These are phyloP conservation scores for Ilex asprella DNA, from an alignment of 257 asterid genomes.

Conservation along the genomic window DNA sequence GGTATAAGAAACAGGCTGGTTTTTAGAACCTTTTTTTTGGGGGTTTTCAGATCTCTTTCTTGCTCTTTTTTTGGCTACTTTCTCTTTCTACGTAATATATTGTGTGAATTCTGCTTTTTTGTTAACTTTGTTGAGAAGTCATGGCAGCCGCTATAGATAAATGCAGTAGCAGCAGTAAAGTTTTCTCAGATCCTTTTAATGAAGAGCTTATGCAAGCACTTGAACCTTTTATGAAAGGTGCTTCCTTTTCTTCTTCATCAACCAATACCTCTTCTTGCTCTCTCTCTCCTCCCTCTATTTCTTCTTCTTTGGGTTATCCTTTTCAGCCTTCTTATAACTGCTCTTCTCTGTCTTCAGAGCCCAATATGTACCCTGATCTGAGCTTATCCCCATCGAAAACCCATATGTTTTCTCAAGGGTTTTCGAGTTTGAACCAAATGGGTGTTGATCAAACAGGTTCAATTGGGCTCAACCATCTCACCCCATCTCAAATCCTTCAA, in stretches of 20 bases:
- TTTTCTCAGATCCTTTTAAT: slow-evolving; percentile 57
- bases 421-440: slow-evolving; percentile 32
- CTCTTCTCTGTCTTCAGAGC: slow-evolving; percentile 18
- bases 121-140: slow-evolving; percentile 6
- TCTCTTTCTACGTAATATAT: neutral
- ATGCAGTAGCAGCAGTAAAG: slow-evolving; percentile 28
- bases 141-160: slow-evolving; percentile 67
- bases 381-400: slow-evolving; percentile 42
- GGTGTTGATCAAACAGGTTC: slow-evolving; percentile 40
- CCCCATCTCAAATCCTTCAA: slow-evolving; percentile 64
- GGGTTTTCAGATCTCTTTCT: no score
- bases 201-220: slow-evolving; percentile 92
- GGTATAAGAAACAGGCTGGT: slow-evolving; percentile 26
- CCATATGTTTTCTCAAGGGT: slow-evolving; percentile 50
- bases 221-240: slow-evolving; percentile 73
- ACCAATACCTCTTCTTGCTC: slow-evolving; percentile 12
- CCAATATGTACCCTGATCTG: slow-evolving; percentile 31
- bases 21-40: neutral
- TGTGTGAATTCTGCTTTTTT: neutral
- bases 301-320: slow-evolving; percentile 1
- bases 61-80: no score
- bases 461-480: slow-evolving; percentile 47
- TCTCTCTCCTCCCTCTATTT: slow-evolving; percentile 5
- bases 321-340: slow-evolving; percentile 12
- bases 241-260: slow-evolving; percentile 18